Evolutionary conservation across 2,329 filamentous ascomycete species (phyloP).

Genomic region (Cercospora nicotianae): DNA sequence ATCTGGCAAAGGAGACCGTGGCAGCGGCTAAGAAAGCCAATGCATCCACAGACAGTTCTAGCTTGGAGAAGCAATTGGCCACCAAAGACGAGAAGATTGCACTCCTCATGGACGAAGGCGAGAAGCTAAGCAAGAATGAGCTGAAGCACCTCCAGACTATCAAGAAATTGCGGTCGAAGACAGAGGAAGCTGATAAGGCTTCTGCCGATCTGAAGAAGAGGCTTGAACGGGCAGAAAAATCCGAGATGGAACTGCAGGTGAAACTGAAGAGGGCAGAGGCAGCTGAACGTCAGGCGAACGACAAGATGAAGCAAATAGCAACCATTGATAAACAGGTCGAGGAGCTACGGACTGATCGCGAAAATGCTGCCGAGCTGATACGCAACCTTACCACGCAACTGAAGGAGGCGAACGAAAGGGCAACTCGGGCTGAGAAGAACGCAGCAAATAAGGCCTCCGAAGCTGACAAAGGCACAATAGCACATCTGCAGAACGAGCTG

Average conservation of each 20-base stretch:
- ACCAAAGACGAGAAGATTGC: conserved; percentile 92
- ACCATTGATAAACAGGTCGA: conserved; percentile 50
- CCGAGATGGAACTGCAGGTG: conserved; percentile 60
- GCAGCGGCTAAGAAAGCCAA: conserved; percentile 71
- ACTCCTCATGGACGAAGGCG: conserved; percentile 85
- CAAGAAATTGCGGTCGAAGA: conserved; percentile 68
- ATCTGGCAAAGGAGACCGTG: conserved; percentile 76
- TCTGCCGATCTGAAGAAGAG: conserved; percentile 58
- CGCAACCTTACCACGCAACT: conserved; percentile 69
- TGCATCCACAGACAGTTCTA: conserved; percentile 62
- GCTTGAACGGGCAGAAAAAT: conserved; percentile 65
- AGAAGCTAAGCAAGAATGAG: conserved; percentile 81
- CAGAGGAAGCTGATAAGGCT: conserved; percentile 53
- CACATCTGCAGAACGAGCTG: conserved; percentile 64
- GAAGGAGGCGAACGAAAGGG: conserved; percentile 65
- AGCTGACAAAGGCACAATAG: conserved; percentile 59
- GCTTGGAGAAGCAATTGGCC: conserved; percentile 73
- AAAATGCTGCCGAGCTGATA: conserved; percentile 59
- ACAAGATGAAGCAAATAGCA: conserved; percentile 61
- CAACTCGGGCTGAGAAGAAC: conserved; percentile 66
- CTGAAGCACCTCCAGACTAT: conserved; percentile 80
- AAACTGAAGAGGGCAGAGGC: conserved; percentile 62
- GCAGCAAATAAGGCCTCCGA: conserved; percentile 67
- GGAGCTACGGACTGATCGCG: conserved; percentile 36
- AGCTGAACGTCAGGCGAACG: conserved; percentile 56